These are phyloP conservation scores for Metschnikowia matae DNA, from an alignment of 805 yeast genomes.

Conservation along the genomic window DNA sequence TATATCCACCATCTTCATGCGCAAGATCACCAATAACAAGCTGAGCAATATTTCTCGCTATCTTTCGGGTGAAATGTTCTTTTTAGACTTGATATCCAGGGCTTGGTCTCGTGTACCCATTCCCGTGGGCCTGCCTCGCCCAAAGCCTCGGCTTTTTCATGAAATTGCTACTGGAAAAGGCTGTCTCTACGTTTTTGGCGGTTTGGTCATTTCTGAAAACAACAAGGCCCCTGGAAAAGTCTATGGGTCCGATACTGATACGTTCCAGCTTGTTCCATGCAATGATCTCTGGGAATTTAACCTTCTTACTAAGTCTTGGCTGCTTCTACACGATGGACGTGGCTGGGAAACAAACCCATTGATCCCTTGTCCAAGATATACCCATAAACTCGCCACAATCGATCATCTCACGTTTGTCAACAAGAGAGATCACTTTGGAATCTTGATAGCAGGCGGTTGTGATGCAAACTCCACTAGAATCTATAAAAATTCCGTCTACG, in stretches of 20 bases:
- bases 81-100: conserved; percentile 54
- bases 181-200: conserved; percentile 61
- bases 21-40: conserved; percentile 23
- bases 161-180: conserved; percentile 49
- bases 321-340: conserved; percentile 41
- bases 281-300: conserved; percentile 72
- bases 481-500: conserved; percentile 40
- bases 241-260: conserved; percentile 18
- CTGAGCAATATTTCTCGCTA: conserved; percentile 31
- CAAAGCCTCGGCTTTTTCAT: conserved; percentile 53
- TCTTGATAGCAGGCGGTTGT: conserved; percentile 53
- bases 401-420: conserved; percentile 35
- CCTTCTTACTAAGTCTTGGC: conserved; percentile 51
- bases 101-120: conserved; percentile 48
- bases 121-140: conserved; percentile 23
- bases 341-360: conserved; percentile 18
- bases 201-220: conserved; percentile 39
- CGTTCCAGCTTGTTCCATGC: conserved; percentile 35
- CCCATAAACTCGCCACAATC: conserved; percentile 47
- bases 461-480: conserved; percentile 31
- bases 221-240: not conserved
- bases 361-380: conserved; percentile 42
- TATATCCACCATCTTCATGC: conserved; percentile 35
- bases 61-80: conserved; percentile 62
- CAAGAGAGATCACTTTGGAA: conserved; percentile 42